Percentiles rank a stretch among this genome's conserved stretches.
Evolutionary conservation across 345 rosid genomes (phyloP).

Genomic region (Populus simonii): DNA sequence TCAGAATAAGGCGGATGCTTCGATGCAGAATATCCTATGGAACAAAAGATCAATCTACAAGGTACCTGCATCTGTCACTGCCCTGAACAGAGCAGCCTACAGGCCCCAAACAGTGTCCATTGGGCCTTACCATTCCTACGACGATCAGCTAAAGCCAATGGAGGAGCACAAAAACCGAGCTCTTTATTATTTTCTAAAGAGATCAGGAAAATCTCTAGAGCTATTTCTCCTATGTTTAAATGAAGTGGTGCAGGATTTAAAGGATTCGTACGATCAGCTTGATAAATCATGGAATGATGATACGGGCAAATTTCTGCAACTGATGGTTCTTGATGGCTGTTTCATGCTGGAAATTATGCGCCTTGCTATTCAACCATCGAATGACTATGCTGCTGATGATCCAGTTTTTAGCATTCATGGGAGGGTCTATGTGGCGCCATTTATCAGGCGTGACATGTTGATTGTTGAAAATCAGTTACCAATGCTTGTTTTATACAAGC

Average conservation of each 20-base stretch:
- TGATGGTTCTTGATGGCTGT: constrained; percentile 53
- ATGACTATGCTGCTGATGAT: constrained; percentile 38
- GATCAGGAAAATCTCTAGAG: constrained; percentile 22
- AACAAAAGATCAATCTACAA: constrained; percentile 40
- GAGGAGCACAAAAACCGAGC: constrained; percentile 44
- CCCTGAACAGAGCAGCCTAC: constrained; percentile 36
- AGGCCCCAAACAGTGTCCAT: constrained; percentile 40
- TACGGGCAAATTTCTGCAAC: constrained; percentile 20
- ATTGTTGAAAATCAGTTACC: constrained; percentile 57
- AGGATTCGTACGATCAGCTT: constrained; percentile 32
- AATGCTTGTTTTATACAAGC: constrained; percentile 27
- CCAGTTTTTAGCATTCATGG: constrained; percentile 51
- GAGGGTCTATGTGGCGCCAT: constrained; percentile 31
- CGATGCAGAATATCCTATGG: constrained; percentile 24
- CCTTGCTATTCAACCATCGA: neutral
- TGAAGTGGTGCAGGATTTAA: constrained; percentile 20
- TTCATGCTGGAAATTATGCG: constrained; percentile 49
- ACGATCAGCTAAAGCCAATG: constrained; percentile 32
- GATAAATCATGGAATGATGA: constrained; percentile 24
- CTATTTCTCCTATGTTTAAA: constrained; percentile 18
- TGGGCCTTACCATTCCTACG: constrained; percentile 42
- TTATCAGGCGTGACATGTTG: constrained; percentile 46
- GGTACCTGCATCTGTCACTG: constrained; percentile 28
- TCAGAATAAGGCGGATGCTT: constrained; percentile 6
- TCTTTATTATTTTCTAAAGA: constrained; percentile 32